These are phyloP conservation scores for Fusarium continuum DNA, from an alignment of 2,329 filamentous ascomycete genomes.

Conservation along the genomic window DNA sequence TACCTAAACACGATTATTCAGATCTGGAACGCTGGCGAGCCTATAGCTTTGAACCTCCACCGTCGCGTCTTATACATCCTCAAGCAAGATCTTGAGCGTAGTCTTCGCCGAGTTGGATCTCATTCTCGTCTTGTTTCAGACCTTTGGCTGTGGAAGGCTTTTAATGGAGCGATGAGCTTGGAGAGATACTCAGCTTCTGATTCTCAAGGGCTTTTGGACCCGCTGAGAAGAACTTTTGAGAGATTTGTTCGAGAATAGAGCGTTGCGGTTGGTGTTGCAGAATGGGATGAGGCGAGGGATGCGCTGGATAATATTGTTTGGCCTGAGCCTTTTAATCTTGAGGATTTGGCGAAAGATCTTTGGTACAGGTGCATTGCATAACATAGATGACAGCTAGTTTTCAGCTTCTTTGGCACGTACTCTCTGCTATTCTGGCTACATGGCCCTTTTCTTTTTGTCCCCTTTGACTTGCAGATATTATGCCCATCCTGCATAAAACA, in stretches of 20 bases:
- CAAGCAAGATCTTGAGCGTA: constrained; percentile 11
- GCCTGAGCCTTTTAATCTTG: constrained; percentile 1
- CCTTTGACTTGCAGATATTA: no score
- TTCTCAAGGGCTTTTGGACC: neutral
- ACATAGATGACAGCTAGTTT: no score
- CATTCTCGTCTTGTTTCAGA: neutral
- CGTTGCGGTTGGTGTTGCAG: neutral
- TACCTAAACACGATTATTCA: constrained; percentile 26
- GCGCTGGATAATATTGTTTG: constrained; percentile 10
- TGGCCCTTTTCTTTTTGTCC: no score
- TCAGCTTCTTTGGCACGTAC: no score
- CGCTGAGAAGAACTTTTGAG: neutral
- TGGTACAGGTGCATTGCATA: constrained; percentile 10
- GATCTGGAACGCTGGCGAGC: constrained; percentile 32
- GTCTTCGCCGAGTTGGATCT: neutral
- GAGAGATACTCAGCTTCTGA: neutral
- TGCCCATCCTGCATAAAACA: no score
- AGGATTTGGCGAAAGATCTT: neutral
- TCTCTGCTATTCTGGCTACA: no score
- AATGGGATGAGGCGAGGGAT: constrained; percentile 6
- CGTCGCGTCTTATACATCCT: constrained; percentile 21
- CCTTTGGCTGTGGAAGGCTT: constrained; percentile 38
- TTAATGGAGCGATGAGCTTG: constrained; percentile 30
- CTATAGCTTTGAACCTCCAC: constrained; percentile 18
- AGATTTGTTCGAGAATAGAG: constrained; percentile 22